Evolutionary conservation across 2,329 filamentous ascomycete species (phyloP), one percentile per base, ranked within the genome.

Genomic region (Conoideocrella luteorostrata): DNA sequence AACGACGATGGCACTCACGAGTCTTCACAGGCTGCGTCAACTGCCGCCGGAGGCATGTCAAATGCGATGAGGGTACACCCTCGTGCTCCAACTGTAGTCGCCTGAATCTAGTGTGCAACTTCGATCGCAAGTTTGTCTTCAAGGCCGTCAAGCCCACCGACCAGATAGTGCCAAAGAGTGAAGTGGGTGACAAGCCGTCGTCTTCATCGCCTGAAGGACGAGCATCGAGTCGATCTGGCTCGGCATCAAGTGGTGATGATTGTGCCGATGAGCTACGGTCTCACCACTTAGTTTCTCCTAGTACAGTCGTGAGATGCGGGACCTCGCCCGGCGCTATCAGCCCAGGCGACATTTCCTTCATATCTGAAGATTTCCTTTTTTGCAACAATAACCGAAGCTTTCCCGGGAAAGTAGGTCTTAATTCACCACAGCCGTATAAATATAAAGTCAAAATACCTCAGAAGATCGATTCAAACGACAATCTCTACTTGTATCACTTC

Each of bases 21-120:
- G 63, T 63, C 7, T 67, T 67, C 42, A 67, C 64, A 1, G 64
- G 64, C 9, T 67, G 64, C 44, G 60, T 61, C 26, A 66, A 62
- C 43, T 67, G 64, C 47, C 61, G 63, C 38, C 57, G 61, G 26
- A 61, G 64, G 21, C 64, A 67, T 55, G 63, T 52, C 41, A 50
- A 52, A 39, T 50, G 50, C 41, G 48, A 52, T 32, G 45, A 52
- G 39, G 43, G 45, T 59, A 39, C 62, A 58, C 50, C 64, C 2
- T 55, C 55, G 2, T 67, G 64, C 51, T 57, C 58, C 36, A 66
- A 66, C 43, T 67, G 64, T 28, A 57, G 56, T 7, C 60, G 62
- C 12, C 46, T 66, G 18, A 38, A 24, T 10, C 40, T 45, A 22
- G 5, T 34, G 2, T 52, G 50, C 46, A 50, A 41, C 12, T 52